phyloP scores from a whole-genome alignment of 495 filamentous ascomycete genomes.

The Aspergillus cavernicola region DNA sequence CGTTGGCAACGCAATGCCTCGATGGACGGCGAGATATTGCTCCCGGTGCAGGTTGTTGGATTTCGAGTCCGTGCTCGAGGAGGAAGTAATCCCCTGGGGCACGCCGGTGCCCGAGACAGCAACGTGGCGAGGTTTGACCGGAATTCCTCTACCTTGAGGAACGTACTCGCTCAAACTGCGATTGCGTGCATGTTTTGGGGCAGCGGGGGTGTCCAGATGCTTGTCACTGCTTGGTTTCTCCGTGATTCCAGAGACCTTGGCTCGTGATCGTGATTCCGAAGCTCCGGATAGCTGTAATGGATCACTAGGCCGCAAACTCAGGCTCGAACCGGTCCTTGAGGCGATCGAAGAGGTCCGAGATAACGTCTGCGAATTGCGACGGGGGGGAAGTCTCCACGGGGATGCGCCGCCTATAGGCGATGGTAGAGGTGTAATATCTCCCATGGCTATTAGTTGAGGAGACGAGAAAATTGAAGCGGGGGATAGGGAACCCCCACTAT shows the following conservation, averaged over 20 bases:
- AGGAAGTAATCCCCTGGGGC: conserved; percentile 37
- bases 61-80: conserved; percentile 39
- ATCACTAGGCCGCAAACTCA: conserved; percentile 38
- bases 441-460: conserved; percentile 76
- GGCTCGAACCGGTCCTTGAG: conserved; percentile 35
- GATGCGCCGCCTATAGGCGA: conserved; percentile 78
- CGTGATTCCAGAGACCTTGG: conserved; percentile 33
- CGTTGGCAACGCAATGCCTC: conserved; percentile 60
- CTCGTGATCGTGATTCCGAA: conserved; percentile 29
- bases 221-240: conserved; percentile 35
- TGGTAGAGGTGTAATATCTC: conserved; percentile 87
- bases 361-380: conserved; percentile 45
- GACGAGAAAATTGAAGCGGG: conserved; percentile 59
- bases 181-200: conserved; percentile 54
- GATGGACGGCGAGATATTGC: conserved; percentile 69
- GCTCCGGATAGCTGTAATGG: conserved; percentile 37
- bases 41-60: conserved; percentile 70
- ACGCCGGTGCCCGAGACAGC: conserved; percentile 59
- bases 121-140: conserved; percentile 60
- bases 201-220: conserved; percentile 37
- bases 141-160: conserved; percentile 62
- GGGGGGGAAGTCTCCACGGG: conserved; percentile 46
- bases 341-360: conserved; percentile 39
- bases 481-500: conserved; percentile 53
- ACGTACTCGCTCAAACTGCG: conserved; percentile 86